Percentiles rank a stretch among this genome's conserved stretches.
phyloP scores from a whole-genome alignment of 169 alveolate genomes.

The Plasmodium gonderi region DNA sequence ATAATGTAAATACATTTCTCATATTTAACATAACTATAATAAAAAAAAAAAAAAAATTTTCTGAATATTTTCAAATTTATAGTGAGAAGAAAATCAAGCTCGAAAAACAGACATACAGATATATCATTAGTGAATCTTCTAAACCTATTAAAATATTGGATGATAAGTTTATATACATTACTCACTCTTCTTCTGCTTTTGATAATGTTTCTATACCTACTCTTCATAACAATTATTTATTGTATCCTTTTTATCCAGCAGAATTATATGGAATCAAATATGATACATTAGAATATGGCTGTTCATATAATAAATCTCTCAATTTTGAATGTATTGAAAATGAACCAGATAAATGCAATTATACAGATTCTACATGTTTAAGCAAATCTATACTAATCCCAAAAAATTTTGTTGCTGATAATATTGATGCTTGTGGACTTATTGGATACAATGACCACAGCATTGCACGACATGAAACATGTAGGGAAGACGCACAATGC shows the following conservation, averaged over 20 bases:
- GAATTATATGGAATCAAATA: slow-evolving; percentile 44
- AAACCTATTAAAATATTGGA: slow-evolving; percentile 12
- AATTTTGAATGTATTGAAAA: slow-evolving; percentile 59
- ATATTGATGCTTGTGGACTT: slow-evolving; percentile 8
- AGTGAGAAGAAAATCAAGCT: background rate
- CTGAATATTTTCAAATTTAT: slow-evolving; percentile 25
- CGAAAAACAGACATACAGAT: background rate
- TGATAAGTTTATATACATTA: background rate
- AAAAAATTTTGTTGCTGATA: background rate
- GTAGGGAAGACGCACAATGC: background rate
- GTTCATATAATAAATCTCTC: slow-evolving; percentile 21
- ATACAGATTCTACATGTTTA: slow-evolving; percentile 48
- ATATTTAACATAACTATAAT: slow-evolving; percentile 19
- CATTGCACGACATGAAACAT: background rate
- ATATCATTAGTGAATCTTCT: slow-evolving; percentile 21
- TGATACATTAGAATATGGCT: slow-evolving; percentile 65
- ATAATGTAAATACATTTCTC: slow-evolving; percentile 1
- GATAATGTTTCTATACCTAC: slow-evolving; percentile 33
- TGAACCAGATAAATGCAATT: slow-evolving; percentile 12
- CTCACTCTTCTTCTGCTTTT: slow-evolving; percentile 37
- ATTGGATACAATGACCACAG: slow-evolving; percentile 18
- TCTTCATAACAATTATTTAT: slow-evolving; percentile 8
- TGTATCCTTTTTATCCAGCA: slow-evolving; percentile 65
- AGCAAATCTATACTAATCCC: slow-evolving; percentile 18
- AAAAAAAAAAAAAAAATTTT: slow-evolving; percentile 23